phyloP scores from a whole-genome alignment of 2,329 filamentous ascomycete genomes.

The Hymenoscyphus scutula region DNA sequence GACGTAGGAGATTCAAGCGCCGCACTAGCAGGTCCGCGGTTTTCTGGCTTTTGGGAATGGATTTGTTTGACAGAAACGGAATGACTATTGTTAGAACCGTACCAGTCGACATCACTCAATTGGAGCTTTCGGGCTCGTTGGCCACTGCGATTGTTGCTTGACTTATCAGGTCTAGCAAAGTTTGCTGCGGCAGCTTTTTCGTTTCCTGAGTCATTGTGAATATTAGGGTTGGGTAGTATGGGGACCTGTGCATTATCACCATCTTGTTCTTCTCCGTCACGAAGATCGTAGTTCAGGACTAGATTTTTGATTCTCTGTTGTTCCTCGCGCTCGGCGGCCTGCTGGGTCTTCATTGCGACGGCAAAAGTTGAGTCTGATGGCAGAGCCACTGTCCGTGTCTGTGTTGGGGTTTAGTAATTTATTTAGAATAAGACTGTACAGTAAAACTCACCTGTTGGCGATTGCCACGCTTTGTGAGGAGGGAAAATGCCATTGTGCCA shows the following conservation, averaged over 20 bases:
- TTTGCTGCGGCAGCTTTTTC: conserved; percentile 48
- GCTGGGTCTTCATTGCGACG: conserved; percentile 92
- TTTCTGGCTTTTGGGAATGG: not conserved
- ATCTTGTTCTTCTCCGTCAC: conserved; percentile 76
- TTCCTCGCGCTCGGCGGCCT: conserved; percentile 91
- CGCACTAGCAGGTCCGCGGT: conserved; percentile 5
- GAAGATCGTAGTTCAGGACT: conserved; percentile 92
- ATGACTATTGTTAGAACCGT: conserved; percentile 42
- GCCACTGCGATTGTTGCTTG: conserved; percentile 51
- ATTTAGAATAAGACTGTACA: not conserved
- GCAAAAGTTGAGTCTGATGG: conserved; percentile 92
- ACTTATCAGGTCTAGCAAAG: conserved; percentile 37
- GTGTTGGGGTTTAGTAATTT: conserved; percentile 18
- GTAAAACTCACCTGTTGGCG: conserved; percentile 73
- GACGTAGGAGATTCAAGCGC: conserved; percentile 2
- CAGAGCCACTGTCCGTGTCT: conserved; percentile 89
- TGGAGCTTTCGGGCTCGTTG: conserved; percentile 89
- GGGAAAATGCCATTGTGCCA: conserved; percentile 90
- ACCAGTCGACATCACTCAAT: conserved; percentile 97
- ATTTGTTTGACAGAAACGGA: conserved; percentile 20
- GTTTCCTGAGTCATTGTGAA: conserved; percentile 54
- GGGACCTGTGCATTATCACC: conserved; percentile 57
- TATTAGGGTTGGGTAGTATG: conserved; percentile 48
- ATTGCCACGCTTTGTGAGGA: conserved; percentile 94
- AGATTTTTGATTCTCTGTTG: conserved; percentile 98